Base-by-base conservation (phyloP, 108 stramenopile species). In the Nannochloropsis oceanica region DNA sequence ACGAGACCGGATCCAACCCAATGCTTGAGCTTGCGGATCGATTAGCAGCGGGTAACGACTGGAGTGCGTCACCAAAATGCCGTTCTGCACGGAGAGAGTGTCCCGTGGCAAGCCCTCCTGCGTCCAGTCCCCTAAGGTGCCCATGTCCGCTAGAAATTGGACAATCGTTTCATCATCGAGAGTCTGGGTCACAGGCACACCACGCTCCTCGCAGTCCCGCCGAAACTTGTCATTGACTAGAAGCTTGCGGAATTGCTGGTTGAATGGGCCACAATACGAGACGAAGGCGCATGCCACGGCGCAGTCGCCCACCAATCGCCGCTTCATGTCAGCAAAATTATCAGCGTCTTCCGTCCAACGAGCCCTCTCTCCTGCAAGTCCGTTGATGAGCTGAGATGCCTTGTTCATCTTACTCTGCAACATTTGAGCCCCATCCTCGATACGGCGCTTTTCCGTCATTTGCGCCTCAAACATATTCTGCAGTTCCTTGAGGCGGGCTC, bases 1-100 rank as follows among this genome's bases (percentile, higher is more conserved):
- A 87, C 91, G 93, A 85, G 93, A 93, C 46, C 87, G 92, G 87
- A 96, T 95, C 95, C 95, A 95, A 83, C 87, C 92, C 81, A 95
- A 84, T 22, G 95, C 95, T 84, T 96, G 95, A 27, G 95, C 95
- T 88, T 96, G 95, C 13, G 95, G 95, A 86, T 96, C 95, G 82
- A 96, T 90, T 50, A 96, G 90, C 12, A 96, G 92, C 50, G 95
- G 95, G 83, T 92, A 95, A 25, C 95, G 90, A 27, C 73, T 25
- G 34, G 92, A 93, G 27, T 90, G 93, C n/a, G 95, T 96, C 26
- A 96, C 95, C 79, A 96, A 90, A 82, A 96, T 96, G 43, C 95
- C 95, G 90, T 96, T 96, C 85, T 96, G 94, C 43, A 91, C 94
- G 11, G 92, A 93, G n/a, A 96, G 93, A 13, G 95, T 93, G 85